Percentiles rank a stretch among this genome's conserved stretches.
phyloP scores from a whole-genome alignment of 139 green algal species.

The Micractinium conductrix region DNA sequence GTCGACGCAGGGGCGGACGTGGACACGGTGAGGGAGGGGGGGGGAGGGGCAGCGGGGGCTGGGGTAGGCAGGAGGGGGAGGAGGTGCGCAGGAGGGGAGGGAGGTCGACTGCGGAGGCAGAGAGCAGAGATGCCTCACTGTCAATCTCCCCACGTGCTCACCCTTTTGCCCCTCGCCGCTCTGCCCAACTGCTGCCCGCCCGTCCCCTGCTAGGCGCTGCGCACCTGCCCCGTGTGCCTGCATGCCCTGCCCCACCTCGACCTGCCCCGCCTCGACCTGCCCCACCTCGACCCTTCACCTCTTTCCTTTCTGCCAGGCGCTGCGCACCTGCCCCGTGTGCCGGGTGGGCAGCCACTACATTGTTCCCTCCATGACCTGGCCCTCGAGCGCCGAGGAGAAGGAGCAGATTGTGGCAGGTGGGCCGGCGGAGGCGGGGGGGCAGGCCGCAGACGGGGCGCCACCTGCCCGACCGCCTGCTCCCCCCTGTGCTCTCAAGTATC shows the following conservation, averaged over 20 bases:
- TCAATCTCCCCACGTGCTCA: no score
- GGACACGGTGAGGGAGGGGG: conserved; percentile 54
- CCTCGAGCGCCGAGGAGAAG: conserved; percentile 64
- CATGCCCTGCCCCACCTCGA: background rate
- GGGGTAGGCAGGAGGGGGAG: no score
- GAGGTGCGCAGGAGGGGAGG: no score
- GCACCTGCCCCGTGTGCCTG: background rate
- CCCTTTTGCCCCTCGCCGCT: no score
- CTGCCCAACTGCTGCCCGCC: no score
- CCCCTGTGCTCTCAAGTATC: no score
- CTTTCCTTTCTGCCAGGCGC: conserved; percentile 45
- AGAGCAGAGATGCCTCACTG: no score
- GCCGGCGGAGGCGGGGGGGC: background rate
- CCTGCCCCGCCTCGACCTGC: background rate
- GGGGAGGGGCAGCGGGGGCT: no score
- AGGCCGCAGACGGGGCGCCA: no score
- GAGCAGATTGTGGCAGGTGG: conserved; percentile 52
- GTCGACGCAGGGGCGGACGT: conserved; percentile 49
- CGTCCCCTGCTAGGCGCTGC: no score
- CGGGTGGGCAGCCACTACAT: conserved; percentile 72
- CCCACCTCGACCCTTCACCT: background rate
- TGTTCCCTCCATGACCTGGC: conserved; percentile 74
- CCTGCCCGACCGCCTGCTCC: no score
- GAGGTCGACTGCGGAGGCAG: no score
- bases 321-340: conserved; percentile 82